A percentile compares a stretch with the other conserved stretches of the same genome.
phyloP scores from a whole-genome alignment of 306 rosid genomes.

The Lotus japonicus region DNA sequence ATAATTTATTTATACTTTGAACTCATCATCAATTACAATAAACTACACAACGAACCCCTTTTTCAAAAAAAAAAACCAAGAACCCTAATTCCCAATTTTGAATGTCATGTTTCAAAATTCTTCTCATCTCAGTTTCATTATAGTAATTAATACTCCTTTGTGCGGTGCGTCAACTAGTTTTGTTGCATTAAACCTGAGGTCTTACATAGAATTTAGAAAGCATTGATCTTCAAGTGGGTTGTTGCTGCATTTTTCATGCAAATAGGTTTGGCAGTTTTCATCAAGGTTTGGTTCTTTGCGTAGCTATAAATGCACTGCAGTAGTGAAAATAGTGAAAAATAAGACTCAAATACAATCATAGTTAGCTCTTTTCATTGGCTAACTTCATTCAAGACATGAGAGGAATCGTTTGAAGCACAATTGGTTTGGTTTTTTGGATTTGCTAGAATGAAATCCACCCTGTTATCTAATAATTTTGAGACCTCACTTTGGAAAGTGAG shows the following conservation, averaged over 20 bases:
- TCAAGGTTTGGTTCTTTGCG: constrained; percentile 94
- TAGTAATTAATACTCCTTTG: constrained; percentile 50
- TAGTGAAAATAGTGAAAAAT: constrained; percentile 10
- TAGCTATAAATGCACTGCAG: constrained; percentile 29
- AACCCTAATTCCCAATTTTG: no score
- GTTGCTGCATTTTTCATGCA: constrained; percentile 80
- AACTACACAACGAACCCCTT: no score
- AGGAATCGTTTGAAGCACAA: constrained; percentile 19
- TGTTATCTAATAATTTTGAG: no score
- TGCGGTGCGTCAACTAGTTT: constrained; percentile 86
- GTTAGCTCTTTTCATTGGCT: not conserved
- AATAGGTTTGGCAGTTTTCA: constrained; percentile 80
- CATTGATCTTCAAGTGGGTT: constrained; percentile 47
- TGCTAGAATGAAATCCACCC: constrained; percentile 20
- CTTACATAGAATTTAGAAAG: constrained; percentile 43
- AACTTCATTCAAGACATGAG: not conserved
- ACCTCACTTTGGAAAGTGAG: no score
- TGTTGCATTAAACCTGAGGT: constrained; percentile 68
- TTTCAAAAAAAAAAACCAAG: no score
- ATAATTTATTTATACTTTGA: no score
- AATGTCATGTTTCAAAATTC: no score
- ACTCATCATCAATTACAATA: no score
- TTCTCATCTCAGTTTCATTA: no score
- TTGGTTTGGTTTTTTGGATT: constrained; percentile 26
- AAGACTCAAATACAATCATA: constrained; percentile 5